Conservation (phyloP, 352 stramenopile species). For the Blastocystis hominis region DNA sequence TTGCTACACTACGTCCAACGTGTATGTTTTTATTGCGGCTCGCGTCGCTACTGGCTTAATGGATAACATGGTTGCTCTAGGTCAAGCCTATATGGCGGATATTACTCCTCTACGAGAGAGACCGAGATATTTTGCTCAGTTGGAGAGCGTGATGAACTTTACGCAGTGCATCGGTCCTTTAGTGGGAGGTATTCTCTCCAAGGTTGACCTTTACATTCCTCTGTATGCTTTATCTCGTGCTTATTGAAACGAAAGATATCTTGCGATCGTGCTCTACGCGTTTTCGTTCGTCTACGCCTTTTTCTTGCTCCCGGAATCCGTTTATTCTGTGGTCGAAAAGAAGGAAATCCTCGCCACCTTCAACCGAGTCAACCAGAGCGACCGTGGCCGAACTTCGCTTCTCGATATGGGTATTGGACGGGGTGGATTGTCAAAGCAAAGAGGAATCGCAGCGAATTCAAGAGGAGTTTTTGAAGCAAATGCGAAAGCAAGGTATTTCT, state of each 20-base stretch:
- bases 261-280: not conserved
- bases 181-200: not conserved
- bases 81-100: slow-evolving; percentile 45
- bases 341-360: slow-evolving; percentile 25
- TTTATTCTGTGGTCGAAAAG: slow-evolving; percentile 40
- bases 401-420: slow-evolving; percentile 14
- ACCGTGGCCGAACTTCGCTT: not conserved
- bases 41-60: not conserved
- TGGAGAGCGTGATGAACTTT: slow-evolving; percentile 25
- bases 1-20: not conserved
- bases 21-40: slow-evolving; percentile 1
- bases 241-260: not conserved
- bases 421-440: not conserved
- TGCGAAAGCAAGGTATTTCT: slow-evolving; percentile 4
- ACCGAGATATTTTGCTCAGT: slow-evolving; percentile 5
- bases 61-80: not conserved
- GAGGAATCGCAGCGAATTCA: slow-evolving; percentile 39
- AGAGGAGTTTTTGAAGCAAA: not conserved
- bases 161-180: slow-evolving; percentile 26
- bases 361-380: not conserved
- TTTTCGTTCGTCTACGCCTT: not conserved
- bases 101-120: not conserved
- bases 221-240: not conserved
- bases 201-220: slow-evolving; percentile 8
- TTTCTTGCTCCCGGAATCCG: slow-evolving; percentile 33